Evolutionary conservation across 2,329 filamentous ascomycete species (phyloP).

Genomic region (Cadophora gregata): DNA sequence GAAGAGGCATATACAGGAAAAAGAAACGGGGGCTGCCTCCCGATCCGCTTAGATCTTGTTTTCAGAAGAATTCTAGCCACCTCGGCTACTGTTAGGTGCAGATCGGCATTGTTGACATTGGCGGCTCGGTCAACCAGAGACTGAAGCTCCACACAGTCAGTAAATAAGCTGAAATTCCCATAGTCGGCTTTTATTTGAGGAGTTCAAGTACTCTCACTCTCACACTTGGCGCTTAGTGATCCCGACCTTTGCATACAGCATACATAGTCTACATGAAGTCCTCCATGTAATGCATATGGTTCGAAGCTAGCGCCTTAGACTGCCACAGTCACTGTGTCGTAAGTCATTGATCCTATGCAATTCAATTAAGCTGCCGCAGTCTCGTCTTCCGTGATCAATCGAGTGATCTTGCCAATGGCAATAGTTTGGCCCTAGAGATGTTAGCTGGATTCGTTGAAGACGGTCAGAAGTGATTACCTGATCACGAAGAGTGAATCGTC

Average conservation of each 20-base stretch:
- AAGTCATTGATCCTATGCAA: conserved; percentile 12
- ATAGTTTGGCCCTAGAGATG: conserved; percentile 87
- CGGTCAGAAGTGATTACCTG: conserved; percentile 61
- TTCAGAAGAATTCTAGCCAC: background rate
- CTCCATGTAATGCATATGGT: conserved; percentile 15
- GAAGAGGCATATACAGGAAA: background rate
- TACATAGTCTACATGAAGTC: conserved; percentile 16
- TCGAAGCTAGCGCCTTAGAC: conserved; percentile 3
- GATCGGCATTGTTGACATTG: background rate
- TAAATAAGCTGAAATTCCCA: background rate
- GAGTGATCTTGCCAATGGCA: conserved; percentile 98
- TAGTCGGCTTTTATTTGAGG: conserved; percentile 8
- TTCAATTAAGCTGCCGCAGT: conserved; percentile 33
- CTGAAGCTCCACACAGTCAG: background rate
- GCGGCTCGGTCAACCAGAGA: background rate
- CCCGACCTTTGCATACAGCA: conserved; percentile 7
- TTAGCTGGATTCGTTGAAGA: conserved; percentile 33
- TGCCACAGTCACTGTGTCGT: conserved; percentile 1
- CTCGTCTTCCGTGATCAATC: conserved; percentile 64
- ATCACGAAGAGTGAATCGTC: conserved; percentile 87
- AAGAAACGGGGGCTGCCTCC: too few relatives aligned
- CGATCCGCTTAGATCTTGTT: background rate
- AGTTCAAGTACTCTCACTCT: conserved; percentile 15
- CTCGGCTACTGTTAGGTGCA: background rate
- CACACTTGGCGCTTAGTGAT: conserved; percentile 4